phyloP scores from a whole-genome alignment of 352 stramenopile genomes.

The Phytophthora palmivora region DNA sequence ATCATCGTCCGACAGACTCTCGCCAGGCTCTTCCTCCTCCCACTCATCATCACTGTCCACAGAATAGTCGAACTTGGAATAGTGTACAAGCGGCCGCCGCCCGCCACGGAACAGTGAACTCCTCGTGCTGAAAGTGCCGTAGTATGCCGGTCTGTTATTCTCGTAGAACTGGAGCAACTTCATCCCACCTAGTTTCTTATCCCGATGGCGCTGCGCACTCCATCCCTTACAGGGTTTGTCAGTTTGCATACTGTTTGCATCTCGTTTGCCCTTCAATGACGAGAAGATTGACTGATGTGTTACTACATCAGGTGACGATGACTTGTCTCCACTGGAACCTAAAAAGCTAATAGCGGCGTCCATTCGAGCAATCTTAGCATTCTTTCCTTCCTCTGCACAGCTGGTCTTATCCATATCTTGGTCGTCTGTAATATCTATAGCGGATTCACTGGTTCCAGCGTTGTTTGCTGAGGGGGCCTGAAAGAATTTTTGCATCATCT shows the following conservation, averaged over 20 bases:
- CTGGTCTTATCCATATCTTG: constrained; percentile 6
- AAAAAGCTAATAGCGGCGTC: constrained; percentile 48
- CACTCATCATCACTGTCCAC: constrained; percentile 90
- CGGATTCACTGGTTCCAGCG: constrained; percentile 16
- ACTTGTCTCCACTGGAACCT: constrained; percentile 2
- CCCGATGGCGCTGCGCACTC: constrained; percentile 57
- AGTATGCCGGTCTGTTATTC: constrained; percentile 83
- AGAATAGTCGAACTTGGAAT: constrained; percentile 72
- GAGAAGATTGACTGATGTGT: constrained; percentile 32
- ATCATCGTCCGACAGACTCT: constrained; percentile 80
- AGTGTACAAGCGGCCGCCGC: constrained; percentile 69
- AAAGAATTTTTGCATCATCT: constrained; percentile 75
- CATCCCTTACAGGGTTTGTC: constrained; percentile 40
- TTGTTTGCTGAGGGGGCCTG: not conserved
- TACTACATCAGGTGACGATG: not conserved
- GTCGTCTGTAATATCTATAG: constrained; percentile 31
- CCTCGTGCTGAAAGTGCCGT: constrained; percentile 74
- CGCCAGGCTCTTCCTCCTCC: constrained; percentile 88
- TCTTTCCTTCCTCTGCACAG: constrained; percentile 16
- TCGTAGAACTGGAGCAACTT: constrained; percentile 91
- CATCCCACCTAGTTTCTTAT: constrained; percentile 74
- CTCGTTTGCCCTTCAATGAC: constrained; percentile 35
- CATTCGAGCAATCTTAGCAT: constrained; percentile 59
- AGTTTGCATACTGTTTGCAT: constrained; percentile 27
- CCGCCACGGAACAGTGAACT: constrained; percentile 66